phyloP scores from a whole-genome alignment of 2,329 filamentous ascomycete species.

The Colletotrichum tanaceti region DNA sequence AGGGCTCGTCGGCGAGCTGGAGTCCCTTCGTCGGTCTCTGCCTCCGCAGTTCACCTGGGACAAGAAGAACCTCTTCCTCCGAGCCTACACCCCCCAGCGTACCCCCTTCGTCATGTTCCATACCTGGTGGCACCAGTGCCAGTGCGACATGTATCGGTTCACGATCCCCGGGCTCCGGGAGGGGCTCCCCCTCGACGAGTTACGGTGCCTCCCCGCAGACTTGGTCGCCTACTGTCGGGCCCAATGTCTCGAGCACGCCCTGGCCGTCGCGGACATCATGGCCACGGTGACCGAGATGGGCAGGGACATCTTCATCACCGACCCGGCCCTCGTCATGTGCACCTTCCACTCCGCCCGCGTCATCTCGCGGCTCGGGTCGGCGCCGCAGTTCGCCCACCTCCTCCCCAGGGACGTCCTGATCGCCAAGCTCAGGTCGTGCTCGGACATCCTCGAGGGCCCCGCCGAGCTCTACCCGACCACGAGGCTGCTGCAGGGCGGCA shows the following conservation, averaged over 20 bases:
- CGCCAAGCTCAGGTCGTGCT: constrained; percentile 23
- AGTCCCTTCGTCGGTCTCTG: constrained; percentile 29
- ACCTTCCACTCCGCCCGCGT: constrained; percentile 36
- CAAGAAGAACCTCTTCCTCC: constrained; percentile 41
- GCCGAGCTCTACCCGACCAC: constrained; percentile 33
- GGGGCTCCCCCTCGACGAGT: constrained; percentile 20
- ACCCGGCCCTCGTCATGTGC: constrained; percentile 35
- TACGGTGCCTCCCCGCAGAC: constrained; percentile 1
- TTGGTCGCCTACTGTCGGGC: constrained; percentile 25
- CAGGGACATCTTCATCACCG: constrained; percentile 31
- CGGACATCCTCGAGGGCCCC: constrained; percentile 19
- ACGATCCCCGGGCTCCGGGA: constrained; percentile 41
- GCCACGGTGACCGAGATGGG: constrained; percentile 19
- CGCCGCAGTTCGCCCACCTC: constrained; percentile 26
- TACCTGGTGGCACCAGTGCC: constrained; percentile 45
- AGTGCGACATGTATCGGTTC: constrained; percentile 45
- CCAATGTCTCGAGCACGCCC: constrained; percentile 32
- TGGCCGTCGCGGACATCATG: constrained; percentile 31
- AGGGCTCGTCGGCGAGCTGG: constrained; percentile 34
- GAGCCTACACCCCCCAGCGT: constrained; percentile 42
- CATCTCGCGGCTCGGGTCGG: constrained; percentile 23
- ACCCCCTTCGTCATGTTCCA: constrained; percentile 44
- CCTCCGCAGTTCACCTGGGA: constrained; percentile 40
- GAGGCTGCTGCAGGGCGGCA: constrained; percentile 22
- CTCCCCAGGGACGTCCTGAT: constrained; percentile 11